Evolutionary conservation across 2,329 filamentous ascomycete genomes (phyloP).

Genomic region (Cercospora beticola): DNA sequence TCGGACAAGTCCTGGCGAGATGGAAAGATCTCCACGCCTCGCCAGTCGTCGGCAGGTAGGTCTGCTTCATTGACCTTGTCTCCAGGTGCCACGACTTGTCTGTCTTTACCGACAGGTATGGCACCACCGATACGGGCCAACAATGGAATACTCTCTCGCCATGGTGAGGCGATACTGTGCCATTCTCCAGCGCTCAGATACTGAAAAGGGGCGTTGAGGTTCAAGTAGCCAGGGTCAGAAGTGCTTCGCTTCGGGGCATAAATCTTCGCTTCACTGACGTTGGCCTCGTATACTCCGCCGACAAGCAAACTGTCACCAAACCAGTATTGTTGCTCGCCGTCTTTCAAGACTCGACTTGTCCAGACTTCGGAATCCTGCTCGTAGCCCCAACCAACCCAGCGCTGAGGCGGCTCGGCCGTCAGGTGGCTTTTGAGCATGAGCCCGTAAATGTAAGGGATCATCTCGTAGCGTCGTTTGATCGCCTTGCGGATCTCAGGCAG

Average conservation of each 20-base stretch:
- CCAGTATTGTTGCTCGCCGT: constrained; percentile 72
- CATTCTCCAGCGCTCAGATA: constrained; percentile 57
- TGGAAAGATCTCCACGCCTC: constrained; percentile 59
- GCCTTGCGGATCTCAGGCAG: constrained; percentile 62
- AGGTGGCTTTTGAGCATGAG: constrained; percentile 62
- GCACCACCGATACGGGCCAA: constrained; percentile 57
- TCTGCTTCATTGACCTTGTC: constrained; percentile 49
- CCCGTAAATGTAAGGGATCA: constrained; percentile 71
- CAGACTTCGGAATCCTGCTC: constrained; percentile 67
- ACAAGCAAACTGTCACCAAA: constrained; percentile 66
- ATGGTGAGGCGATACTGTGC: constrained; percentile 52
- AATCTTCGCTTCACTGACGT: constrained; percentile 54
- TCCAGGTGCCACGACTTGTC: constrained; percentile 54
- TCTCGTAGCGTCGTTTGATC: constrained; percentile 69
- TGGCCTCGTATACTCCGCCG: constrained; percentile 66
- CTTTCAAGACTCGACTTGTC: constrained; percentile 55
- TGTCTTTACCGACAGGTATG: constrained; percentile 53
- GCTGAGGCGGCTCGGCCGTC: constrained; percentile 62
- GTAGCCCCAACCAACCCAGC: constrained; percentile 74
- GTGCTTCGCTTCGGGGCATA: constrained; percentile 58
- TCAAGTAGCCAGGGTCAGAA: constrained; percentile 57
- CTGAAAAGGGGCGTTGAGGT: constrained; percentile 61
- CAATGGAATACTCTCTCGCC: constrained; percentile 56
- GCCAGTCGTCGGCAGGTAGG: constrained; percentile 54
- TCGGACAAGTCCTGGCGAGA: constrained; percentile 43